Evolutionary conservation across 306 rosid genomes (phyloP).

Genomic region (Hippophae rhamnoides): DNA sequence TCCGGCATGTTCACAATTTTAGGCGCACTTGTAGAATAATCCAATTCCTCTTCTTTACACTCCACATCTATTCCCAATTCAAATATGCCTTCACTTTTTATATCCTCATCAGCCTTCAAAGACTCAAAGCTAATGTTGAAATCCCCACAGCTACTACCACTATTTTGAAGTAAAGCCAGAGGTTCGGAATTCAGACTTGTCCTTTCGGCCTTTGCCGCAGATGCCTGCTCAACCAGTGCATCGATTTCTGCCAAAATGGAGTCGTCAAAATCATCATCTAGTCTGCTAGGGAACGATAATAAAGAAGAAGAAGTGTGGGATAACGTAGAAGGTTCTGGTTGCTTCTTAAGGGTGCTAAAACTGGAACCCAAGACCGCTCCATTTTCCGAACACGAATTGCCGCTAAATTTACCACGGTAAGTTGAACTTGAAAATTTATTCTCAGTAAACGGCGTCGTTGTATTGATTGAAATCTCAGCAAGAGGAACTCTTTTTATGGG

Average conservation of each 20-base stretch:
- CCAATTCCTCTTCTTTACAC: slow-evolving; percentile 18
- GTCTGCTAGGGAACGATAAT: slow-evolving; percentile 18
- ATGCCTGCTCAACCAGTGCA: slow-evolving; percentile 45
- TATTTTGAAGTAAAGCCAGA: slow-evolving; percentile 9
- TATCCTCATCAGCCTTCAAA: slow-evolving; percentile 8
- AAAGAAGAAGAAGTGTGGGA: slow-evolving; percentile 15
- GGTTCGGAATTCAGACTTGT: slow-evolving; percentile 11
- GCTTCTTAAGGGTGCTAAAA: slow-evolving; percentile 40
- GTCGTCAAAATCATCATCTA: slow-evolving; percentile 62
- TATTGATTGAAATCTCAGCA: slow-evolving; percentile 39
- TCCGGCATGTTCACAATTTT: slow-evolving; percentile 47
- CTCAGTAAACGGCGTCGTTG: slow-evolving; percentile 6
- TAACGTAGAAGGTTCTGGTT: slow-evolving; percentile 14
- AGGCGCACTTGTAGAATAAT: slow-evolving; percentile 4
- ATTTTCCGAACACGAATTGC: slow-evolving; percentile 10
- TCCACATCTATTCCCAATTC: slow-evolving; percentile 20
- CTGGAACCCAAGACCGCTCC: slow-evolving; percentile 23
- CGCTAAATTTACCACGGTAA: slow-evolving; percentile 1
- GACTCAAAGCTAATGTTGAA: slow-evolving; percentile 11
- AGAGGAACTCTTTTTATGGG: slow-evolving; percentile 45
- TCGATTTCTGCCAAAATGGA: slow-evolving; percentile 59
- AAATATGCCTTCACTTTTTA: slow-evolving; percentile 23
- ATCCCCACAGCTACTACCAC: slow-evolving; percentile 17
- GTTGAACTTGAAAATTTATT: slow-evolving; percentile 2
- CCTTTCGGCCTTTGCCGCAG: slow-evolving; percentile 25